These are phyloP conservation scores for Boletellus sp. DNA, from an alignment of 768 basidiomycete species.

Conservation along the genomic window DNA sequence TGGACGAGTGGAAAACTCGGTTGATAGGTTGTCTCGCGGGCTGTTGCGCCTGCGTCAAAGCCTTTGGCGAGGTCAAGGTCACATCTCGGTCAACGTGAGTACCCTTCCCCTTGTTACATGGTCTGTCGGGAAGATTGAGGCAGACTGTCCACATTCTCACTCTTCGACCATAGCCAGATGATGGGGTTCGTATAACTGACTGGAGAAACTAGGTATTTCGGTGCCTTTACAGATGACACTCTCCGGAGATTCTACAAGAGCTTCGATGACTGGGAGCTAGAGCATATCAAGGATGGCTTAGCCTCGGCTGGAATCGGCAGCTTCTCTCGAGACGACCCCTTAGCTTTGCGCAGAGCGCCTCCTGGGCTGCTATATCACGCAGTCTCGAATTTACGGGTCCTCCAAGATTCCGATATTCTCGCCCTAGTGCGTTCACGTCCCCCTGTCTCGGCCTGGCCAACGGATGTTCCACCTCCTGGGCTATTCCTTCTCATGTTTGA, in stretches of 20 bases:
- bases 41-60: conserved; percentile 71
- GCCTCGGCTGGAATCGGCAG: conserved; percentile 26
- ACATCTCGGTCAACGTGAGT: conserved; percentile 71
- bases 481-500: conserved; percentile 57
- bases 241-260: conserved; percentile 55
- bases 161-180: conserved; percentile 4
- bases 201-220: conserved; percentile 59
- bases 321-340: conserved; percentile 7
- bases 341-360: conserved; percentile 40
- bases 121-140: conserved; percentile 4
- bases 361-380: conserved; percentile 59
- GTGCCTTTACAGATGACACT: conserved; percentile 51
- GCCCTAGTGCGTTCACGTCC: conserved; percentile 26
- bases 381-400: conserved; percentile 56
- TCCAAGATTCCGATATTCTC: conserved; percentile 49
- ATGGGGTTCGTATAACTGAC: conserved; percentile 10
- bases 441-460: conserved; percentile 47
- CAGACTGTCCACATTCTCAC: conserved; percentile 7
- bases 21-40: conserved; percentile 52
- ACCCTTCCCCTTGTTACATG: not conserved
- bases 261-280: conserved; percentile 66
- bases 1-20: conserved; percentile 60
- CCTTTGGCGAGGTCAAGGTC: conserved; percentile 60
- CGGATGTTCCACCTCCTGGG: conserved; percentile 55
- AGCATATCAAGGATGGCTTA: conserved; percentile 48